Evolutionary conservation across 2,329 filamentous ascomycete species (phyloP), one percentile per base, ranked within the genome.

Genomic region (Arachnomyces sp.): DNA sequence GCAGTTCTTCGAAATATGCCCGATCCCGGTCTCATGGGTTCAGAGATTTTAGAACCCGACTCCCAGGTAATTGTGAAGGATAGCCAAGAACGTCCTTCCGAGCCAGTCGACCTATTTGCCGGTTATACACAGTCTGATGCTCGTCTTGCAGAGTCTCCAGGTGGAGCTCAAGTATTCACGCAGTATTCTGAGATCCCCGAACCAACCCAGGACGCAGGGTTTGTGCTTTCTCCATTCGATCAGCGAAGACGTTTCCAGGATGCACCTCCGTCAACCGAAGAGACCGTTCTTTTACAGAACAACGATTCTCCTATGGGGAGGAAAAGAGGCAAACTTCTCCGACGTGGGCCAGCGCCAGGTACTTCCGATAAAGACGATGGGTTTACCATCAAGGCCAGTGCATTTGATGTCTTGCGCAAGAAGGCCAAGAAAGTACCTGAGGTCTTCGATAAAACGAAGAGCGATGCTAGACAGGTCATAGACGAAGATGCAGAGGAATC

Each of bases 401-500:
- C 82, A 0, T 93, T 92, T 57, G 71, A 75, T 40, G 62, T 82
- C 28, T 78, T 95, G 77, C 40, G 41, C 12, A 78, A 77, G 50
- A 82, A 81, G 54, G 74, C 77, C 4, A 67, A 59, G 31, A 74
- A 75, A 52, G 76, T 77, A 52, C 70, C 73, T 38, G 65, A 67
- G 4, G 69, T 72, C 1, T 94, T 88, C 52, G 77, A 95, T 65
- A 86, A 83, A 62, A 89, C 87, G 63, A 89, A 84, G 60, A 93
- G 86, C 66, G 82, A 85, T 57, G 90, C 89, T 1, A 88, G 81
- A 54, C 81, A 83, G 16, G 85, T 95, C 75, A 74, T 98, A 29
- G 78, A 96, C 49, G 92, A 95, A 50, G 88, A 94, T 58, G 90
- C 92, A 45, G 86, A 95, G 53, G 92, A 98, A 65, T 98, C 92